Conservation (phyloP, 2,329 filamentous ascomycete genomes). For the Colletotrichum limetticola region DNA sequence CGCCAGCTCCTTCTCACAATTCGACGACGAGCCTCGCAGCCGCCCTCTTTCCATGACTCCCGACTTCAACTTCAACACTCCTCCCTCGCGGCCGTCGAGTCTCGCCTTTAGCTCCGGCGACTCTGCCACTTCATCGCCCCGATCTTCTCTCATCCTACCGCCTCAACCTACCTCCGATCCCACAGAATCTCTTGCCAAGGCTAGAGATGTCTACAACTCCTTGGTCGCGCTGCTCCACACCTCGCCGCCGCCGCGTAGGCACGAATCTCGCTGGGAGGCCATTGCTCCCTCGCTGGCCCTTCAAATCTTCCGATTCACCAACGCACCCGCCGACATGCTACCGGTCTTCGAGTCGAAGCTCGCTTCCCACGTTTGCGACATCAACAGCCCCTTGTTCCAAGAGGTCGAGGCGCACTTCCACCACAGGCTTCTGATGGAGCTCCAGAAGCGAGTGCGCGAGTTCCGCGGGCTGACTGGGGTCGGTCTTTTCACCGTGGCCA, state of each 20-base stretch:
- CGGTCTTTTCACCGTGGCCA: slow-evolving; percentile 65
- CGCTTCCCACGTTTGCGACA: slow-evolving; percentile 54
- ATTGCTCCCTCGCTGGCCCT: slow-evolving; percentile 65
- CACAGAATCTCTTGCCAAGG: slow-evolving; percentile 54
- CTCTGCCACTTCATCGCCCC: slow-evolving; percentile 63
- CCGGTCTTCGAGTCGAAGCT: slow-evolving; percentile 62
- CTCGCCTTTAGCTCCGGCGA: slow-evolving; percentile 60
- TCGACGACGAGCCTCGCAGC: slow-evolving; percentile 43
- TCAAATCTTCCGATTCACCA: slow-evolving; percentile 68
- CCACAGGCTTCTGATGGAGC: slow-evolving; percentile 57
- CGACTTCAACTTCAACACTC: slow-evolving; percentile 61
- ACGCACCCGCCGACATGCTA: slow-evolving; percentile 60
- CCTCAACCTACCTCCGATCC: slow-evolving; percentile 49
- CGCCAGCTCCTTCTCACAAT: slow-evolving; percentile 37
- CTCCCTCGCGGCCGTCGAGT: slow-evolving; percentile 61
- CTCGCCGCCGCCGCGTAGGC: slow-evolving; percentile 53
- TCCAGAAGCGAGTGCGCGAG: slow-evolving; percentile 61
- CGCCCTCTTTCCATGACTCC: slow-evolving; percentile 43
- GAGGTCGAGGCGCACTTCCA: slow-evolving; percentile 63
- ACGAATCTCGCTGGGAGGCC: slow-evolving; percentile 61
- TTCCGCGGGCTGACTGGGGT: slow-evolving; percentile 64
- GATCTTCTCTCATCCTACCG: slow-evolving; percentile 55
- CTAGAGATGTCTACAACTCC: slow-evolving; percentile 61
- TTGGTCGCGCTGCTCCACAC: slow-evolving; percentile 67
- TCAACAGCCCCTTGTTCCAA: slow-evolving; percentile 56